phyloP scores from a whole-genome alignment of 208 protist species.

The Crithidia sp. region DNA sequence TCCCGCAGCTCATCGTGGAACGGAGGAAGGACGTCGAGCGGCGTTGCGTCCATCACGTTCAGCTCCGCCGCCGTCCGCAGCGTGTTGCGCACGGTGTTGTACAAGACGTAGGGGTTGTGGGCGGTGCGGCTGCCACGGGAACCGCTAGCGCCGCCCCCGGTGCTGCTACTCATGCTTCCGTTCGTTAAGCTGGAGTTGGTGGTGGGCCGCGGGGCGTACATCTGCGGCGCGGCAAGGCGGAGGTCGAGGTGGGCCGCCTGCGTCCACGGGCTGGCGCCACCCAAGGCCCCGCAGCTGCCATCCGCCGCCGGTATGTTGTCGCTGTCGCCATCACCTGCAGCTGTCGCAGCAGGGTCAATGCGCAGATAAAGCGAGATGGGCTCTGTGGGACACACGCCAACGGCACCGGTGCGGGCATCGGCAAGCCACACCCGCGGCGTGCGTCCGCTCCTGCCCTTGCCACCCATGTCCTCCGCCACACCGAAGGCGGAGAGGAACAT shows the following conservation, averaged over 20 bases:
- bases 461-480: constrained; percentile 3
- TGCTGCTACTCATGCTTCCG: not conserved
- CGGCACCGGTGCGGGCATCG: constrained; percentile 63
- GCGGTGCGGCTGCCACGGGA: not conserved
- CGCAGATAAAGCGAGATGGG: constrained; percentile 31
- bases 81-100: constrained; percentile 9
- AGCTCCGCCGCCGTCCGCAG: constrained; percentile 17
- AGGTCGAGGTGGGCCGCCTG: constrained; percentile 12
- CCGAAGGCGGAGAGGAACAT: constrained; percentile 40
- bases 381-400: constrained; percentile 47
- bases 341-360: not conserved
- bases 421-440: constrained; percentile 62
- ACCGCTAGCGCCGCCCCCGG: not conserved
- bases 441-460: not conserved
- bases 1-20: constrained; percentile 30
- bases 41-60: constrained; percentile 23
- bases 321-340: not conserved
- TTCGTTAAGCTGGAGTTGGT: no score
- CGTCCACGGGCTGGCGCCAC: constrained; percentile 21
- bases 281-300: constrained; percentile 4
- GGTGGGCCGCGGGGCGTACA: not conserved
- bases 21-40: constrained; percentile 29
- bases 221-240: constrained; percentile 7
- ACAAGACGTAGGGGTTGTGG: constrained; percentile 12
- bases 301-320: not conserved